Percentiles rank a stretch among this genome's conserved stretches.
phyloP scores from a whole-genome alignment of 768 basidiomycete genomes.

The Pleurotus tuoliensis region DNA sequence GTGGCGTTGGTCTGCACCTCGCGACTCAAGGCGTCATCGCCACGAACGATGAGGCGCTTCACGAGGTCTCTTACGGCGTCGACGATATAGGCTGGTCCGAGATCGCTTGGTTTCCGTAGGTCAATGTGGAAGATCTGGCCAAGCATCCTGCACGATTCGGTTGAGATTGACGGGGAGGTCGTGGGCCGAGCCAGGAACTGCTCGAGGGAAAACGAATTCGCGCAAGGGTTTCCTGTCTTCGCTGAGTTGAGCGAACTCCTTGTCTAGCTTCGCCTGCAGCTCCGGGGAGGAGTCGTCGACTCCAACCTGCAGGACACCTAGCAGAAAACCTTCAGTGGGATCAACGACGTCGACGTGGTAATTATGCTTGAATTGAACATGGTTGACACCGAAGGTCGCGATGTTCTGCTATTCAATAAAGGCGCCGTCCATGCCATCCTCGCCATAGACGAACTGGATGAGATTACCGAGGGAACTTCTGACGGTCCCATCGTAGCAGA shows the following conservation, averaged over 20 bases:
- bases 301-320: conserved; percentile 80
- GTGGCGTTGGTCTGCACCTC: conserved; percentile 89
- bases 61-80: conserved; percentile 72
- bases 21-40: conserved; percentile 66
- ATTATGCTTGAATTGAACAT: conserved; percentile 83
- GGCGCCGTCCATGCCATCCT: no score
- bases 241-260: conserved; percentile 57
- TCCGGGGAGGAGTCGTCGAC: conserved; percentile 82
- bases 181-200: no score
- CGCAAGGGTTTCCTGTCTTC: no score
- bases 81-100: conserved; percentile 85
- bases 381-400: conserved; percentile 75
- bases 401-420: no score
- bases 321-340: conserved; percentile 71
- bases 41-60: conserved; percentile 81
- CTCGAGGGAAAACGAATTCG: no score
- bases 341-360: conserved; percentile 96
- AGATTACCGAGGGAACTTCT: conserved; percentile 96
- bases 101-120: conserved; percentile 86
- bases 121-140: conserved; percentile 97
- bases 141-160: conserved; percentile 34
- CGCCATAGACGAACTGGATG: no score
- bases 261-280: conserved; percentile 51
- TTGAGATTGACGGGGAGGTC: no score
- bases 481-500: conserved; percentile 97